Conservation (phyloP, 257 asterid species). For the Plantago major region DNA sequence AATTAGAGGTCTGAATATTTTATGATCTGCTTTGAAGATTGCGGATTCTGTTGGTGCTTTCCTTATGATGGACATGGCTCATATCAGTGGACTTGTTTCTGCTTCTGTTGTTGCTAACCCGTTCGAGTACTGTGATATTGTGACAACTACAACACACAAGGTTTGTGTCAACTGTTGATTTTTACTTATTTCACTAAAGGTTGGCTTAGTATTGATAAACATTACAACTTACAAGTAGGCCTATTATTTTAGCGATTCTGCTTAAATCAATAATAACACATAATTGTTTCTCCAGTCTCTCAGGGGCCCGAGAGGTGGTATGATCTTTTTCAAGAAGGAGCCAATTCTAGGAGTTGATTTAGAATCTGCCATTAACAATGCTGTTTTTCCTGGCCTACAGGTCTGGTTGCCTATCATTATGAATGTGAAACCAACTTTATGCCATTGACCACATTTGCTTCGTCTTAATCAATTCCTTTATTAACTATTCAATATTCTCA, state of each 20-base stretch:
- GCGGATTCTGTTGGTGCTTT: slow-evolving; percentile 94
- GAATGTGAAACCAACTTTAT: neutral
- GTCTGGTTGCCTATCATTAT: slow-evolving; percentile 29
- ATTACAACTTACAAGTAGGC: too few species aligned
- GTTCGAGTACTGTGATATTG: slow-evolving; percentile 87
- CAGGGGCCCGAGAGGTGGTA: slow-evolving; percentile 98
- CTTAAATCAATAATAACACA: slow-evolving; percentile 14
- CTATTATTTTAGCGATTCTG: neutral
- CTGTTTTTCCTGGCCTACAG: slow-evolving; percentile 94
- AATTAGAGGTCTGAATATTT: slow-evolving; percentile 15
- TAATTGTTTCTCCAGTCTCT: slow-evolving; percentile 56
- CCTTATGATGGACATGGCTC: slow-evolving; percentile 99
- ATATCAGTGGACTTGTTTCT: slow-evolving; percentile 94
- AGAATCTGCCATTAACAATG: slow-evolving; percentile 83
- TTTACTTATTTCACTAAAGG: neutral
- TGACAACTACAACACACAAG: slow-evolving; percentile 96
- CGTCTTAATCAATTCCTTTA: neutral
- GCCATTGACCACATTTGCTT: neutral
- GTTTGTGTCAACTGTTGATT: slow-evolving; percentile 29
- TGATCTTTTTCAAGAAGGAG: slow-evolving; percentile 93
- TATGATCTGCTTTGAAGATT: slow-evolving; percentile 37
- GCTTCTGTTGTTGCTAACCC: slow-evolving; percentile 93
- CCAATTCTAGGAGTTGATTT: slow-evolving; percentile 77
- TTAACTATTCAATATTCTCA: slow-evolving; percentile 12
- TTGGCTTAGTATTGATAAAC: neutral